A percentile compares a stretch with the other conserved stretches of the same genome.
Evolutionary conservation across 192 early-diverging fungal species (phyloP).

Genomic region (Pilaira anomala): DNA sequence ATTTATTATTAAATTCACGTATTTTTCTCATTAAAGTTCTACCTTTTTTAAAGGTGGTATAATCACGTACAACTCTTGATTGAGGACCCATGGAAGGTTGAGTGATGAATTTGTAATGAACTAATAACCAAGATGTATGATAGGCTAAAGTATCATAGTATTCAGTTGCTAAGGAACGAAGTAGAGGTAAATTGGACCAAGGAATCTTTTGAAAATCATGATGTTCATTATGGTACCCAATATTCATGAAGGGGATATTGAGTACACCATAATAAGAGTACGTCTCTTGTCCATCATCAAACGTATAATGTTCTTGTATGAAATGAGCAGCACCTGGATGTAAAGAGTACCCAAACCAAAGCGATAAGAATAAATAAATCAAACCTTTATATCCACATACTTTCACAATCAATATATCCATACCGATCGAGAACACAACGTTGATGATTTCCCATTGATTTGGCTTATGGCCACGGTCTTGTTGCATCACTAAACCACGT

Average conservation of each 20-base stretch:
- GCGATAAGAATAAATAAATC: slow-evolving; percentile 61
- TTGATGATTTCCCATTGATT: slow-evolving; percentile 78
- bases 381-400: slow-evolving; percentile 62
- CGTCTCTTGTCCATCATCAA: slow-evolving; percentile 89
- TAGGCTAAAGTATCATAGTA: slow-evolving; percentile 85
- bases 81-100: slow-evolving; percentile 75
- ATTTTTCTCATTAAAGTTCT: slow-evolving; percentile 59
- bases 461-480: slow-evolving; percentile 53
- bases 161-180: slow-evolving; percentile 79
- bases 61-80: slow-evolving; percentile 69
- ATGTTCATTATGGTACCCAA: slow-evolving; percentile 98
- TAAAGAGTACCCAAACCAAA: slow-evolving; percentile 83
- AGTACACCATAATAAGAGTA: slow-evolving; percentile 94
- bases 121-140: slow-evolving; percentile 84
- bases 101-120: slow-evolving; percentile 81
- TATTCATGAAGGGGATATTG: slow-evolving; percentile 87
- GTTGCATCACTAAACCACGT: slow-evolving; percentile 63
- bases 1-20: slow-evolving; percentile 11
- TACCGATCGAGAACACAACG: slow-evolving; percentile 59
- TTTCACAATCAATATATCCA: slow-evolving; percentile 52
- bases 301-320: slow-evolving; percentile 96
- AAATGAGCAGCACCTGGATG: slow-evolving; percentile 96
- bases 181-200: slow-evolving; percentile 79
- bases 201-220: slow-evolving; percentile 93
- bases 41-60: slow-evolving; percentile 69